Conservation (phyloP, 805 yeast species). For the Schizosaccharomyces japonicus region DNA sequence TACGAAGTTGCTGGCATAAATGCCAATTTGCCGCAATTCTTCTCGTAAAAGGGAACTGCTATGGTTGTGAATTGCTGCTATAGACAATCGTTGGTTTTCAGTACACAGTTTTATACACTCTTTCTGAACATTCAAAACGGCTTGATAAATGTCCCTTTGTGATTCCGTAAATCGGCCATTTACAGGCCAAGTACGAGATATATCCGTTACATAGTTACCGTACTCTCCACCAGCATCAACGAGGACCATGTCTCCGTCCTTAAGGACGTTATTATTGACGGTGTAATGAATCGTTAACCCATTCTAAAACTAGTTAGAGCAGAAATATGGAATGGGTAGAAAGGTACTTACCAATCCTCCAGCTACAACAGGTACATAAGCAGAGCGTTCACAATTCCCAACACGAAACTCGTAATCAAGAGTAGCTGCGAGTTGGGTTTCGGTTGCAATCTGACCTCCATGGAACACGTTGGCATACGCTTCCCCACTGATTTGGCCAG, state of each 20-base stretch:
- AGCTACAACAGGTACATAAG: slow-evolving; percentile 91
- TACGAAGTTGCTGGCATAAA: background rate
- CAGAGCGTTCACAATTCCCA: slow-evolving; percentile 75
- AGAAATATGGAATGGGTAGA: background rate
- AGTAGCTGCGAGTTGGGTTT: slow-evolving; percentile 54
- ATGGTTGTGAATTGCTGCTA: slow-evolving; percentile 49
- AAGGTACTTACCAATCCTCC: slow-evolving; percentile 32
- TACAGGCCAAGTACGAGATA: slow-evolving; percentile 90
- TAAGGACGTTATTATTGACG: slow-evolving; percentile 59
- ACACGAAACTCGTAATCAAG: slow-evolving; percentile 59
- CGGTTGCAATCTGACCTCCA: slow-evolving; percentile 40
- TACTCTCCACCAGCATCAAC: slow-evolving; percentile 84
- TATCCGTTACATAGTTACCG: slow-evolving; percentile 91
- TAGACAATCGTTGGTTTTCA: slow-evolving; percentile 26
- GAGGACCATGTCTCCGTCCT: slow-evolving; percentile 49
- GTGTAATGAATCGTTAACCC: slow-evolving; percentile 86
- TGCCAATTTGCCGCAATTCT: slow-evolving; percentile 2
- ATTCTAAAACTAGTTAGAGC: slow-evolving; percentile 19
- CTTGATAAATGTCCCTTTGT: slow-evolving; percentile 70
- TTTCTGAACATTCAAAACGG: slow-evolving; percentile 63
- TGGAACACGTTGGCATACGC: slow-evolving; percentile 68
- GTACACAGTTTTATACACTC: slow-evolving; percentile 50
- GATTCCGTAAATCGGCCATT: slow-evolving; percentile 48
- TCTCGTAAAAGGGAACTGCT: background rate
- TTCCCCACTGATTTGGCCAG: slow-evolving; percentile 59